Evolutionary conservation across 768 basidiomycete species (phyloP), one percentile per base, ranked within the genome.

Genomic region (Rubroboletus pulcherrimus): DNA sequence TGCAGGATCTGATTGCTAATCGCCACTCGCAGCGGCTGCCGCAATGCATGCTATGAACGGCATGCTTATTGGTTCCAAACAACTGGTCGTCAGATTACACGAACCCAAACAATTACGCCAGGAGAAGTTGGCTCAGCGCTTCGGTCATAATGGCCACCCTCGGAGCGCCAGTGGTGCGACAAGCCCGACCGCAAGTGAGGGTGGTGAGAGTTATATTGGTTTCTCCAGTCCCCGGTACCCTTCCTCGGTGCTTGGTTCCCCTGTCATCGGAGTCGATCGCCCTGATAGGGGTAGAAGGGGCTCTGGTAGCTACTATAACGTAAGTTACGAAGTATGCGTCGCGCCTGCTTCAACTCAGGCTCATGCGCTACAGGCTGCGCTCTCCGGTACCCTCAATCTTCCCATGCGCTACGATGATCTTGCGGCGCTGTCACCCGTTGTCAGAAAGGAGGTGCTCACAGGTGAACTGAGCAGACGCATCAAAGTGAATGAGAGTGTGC

Each of bases 101-200:
- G 93, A 95, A 71, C 93, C 92, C 9, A 94, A 93, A 68, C 89
- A 92, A 67, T 72, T 93, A n/a, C 81, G 93, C 21, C 89, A 93
- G 67, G 91, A 92, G 73, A 93, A 93, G 61, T 77, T 93, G 9
- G 91, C 91, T 14, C 86, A 87, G 53, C 79, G 90, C n/a, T 92
- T 89, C 63, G 83, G 76, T 46, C 83, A 86, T 61, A 90, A 89
- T 63, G 86, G 86, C 15, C 91, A 93, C 63, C 90, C 89, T 11
- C 81, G 89, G 58, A 86, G 79, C 57, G 82, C 86, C 3, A 90
- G 88, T 63, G 92, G 92, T 12, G 89, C 91, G 9, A 92, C 91
- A 1, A 91, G 89, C 66, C 92, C 92, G 14, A 84, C 90, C 3
- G 81, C 82, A 8, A 91, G 89, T 62, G 92, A 93, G 63, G 86